Percentiles rank a stretch among this genome's conserved stretches.
phyloP scores from a whole-genome alignment of 2,329 filamentous ascomycete genomes.

The Tolypocladium inflatum region DNA sequence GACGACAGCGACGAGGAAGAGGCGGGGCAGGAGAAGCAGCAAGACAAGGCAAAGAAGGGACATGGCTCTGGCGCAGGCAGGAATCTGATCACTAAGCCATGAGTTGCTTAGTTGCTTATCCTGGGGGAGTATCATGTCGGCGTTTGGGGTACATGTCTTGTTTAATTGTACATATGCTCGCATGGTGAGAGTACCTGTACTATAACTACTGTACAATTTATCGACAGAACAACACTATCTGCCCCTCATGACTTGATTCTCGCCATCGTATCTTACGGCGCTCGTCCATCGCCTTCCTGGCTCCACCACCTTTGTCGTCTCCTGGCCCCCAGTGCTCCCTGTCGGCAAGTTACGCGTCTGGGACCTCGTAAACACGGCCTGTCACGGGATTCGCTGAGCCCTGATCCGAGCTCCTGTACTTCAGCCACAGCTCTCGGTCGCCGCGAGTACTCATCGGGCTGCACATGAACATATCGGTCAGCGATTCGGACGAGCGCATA shows the following conservation, averaged over 20 bases:
- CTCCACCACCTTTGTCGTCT: not conserved
- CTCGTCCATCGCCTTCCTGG: not conserved
- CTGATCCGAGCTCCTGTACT: not conserved
- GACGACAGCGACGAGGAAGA: conserved; percentile 44
- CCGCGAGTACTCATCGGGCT: not conserved
- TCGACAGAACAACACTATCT: not conserved
- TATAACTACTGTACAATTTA: not conserved
- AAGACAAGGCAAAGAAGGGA: not conserved
- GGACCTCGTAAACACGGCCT: not conserved
- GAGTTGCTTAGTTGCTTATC: not conserved
- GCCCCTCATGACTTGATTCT: not conserved
- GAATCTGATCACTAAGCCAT: not conserved
- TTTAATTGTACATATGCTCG: not conserved
- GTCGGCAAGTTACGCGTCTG: not conserved
- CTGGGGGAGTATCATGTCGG: not conserved
- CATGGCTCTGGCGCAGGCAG: not conserved
- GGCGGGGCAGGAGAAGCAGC: conserved; percentile 10
- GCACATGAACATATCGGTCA: not conserved
- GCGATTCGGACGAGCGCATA: too few species aligned
- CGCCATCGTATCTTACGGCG: not conserved
- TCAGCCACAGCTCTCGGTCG: not conserved
- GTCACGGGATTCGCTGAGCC: not conserved
- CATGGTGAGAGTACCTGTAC: not conserved
- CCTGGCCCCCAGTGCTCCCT: not conserved
- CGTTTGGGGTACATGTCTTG: not conserved